These are phyloP conservation scores for Kokia cookei DNA, from an alignment of 441 rosid genomes.

Conservation along the genomic window DNA sequence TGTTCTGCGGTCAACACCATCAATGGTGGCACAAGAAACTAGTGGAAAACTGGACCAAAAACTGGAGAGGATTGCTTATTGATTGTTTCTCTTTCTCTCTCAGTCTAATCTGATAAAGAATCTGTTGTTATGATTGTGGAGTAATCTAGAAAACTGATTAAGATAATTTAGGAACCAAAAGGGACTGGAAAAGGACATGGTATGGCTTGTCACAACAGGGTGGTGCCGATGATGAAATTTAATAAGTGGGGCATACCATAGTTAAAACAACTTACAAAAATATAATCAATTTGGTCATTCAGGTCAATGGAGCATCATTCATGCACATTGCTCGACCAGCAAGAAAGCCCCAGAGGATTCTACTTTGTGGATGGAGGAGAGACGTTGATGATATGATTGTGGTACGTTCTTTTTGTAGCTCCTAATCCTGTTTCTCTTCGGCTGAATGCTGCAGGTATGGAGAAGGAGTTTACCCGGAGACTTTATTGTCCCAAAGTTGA, in stretches of 20 bases:
- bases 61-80: neutral
- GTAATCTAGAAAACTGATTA: neutral
- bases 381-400: constrained; percentile 87
- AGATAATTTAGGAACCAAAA: neutral
- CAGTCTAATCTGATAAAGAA: neutral
- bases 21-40: neutral
- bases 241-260: constrained; percentile 20
- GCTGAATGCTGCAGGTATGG: constrained; percentile 67
- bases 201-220: constrained; percentile 17
- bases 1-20: neutral
- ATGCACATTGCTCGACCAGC: constrained; percentile 45
- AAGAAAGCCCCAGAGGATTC: constrained; percentile 83
- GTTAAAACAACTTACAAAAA: constrained; percentile 29
- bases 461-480: constrained; percentile 61
- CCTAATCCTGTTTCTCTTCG: constrained; percentile 51
- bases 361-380: constrained; percentile 89
- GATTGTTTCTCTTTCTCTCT: neutral
- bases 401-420: constrained; percentile 65
- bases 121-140: neutral
- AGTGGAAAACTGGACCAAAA: neutral
- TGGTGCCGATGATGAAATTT: constrained; percentile 29
- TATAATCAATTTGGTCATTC: constrained; percentile 57
- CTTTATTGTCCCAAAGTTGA: constrained; percentile 45
- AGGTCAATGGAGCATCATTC: constrained; percentile 66
- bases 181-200: neutral